Conservation (phyloP, 768 basidiomycete species). For the Termitomyces sp. region DNA sequence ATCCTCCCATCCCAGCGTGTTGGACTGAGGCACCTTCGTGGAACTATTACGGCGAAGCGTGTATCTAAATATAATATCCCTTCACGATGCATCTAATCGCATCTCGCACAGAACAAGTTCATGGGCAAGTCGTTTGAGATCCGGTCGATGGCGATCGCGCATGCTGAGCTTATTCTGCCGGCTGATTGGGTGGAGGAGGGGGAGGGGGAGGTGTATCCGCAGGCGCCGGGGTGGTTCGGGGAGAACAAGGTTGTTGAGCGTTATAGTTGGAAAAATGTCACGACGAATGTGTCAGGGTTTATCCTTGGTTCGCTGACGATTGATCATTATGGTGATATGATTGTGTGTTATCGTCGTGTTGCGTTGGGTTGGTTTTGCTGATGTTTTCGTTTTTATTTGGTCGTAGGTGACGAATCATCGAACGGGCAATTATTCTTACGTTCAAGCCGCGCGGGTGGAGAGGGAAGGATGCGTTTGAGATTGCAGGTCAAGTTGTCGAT, state of each 20-base stretch:
- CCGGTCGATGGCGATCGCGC: constrained; percentile 90
- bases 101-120: constrained; percentile 96
- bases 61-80: too few relatives aligned
- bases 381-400: too few relatives aligned
- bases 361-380: too few relatives aligned
- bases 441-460: constrained; percentile 98
- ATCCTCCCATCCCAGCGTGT: constrained; percentile 95
- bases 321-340: constrained; percentile 94
- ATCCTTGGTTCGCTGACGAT: constrained; percentile 87
- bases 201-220: too few relatives aligned
- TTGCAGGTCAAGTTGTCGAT: constrained; percentile 80
- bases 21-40: constrained; percentile 89
- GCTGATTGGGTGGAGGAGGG: constrained; percentile 49
- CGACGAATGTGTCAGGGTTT: constrained; percentile 87
- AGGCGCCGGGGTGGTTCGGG: constrained; percentile 36
- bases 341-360: constrained; percentile 45
- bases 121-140: constrained; percentile 97
- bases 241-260: constrained; percentile 75
- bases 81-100: too few relatives aligned
- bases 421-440: constrained; percentile 82
- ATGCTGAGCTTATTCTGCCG: constrained; percentile 79
- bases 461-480: constrained; percentile 88
- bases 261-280: constrained; percentile 95
- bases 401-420: constrained; percentile 72
- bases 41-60: constrained; percentile 87